These are phyloP conservation scores for Cystoderma amianthinum DNA, from an alignment of 768 basidiomycete genomes.

Conservation along the genomic window DNA sequence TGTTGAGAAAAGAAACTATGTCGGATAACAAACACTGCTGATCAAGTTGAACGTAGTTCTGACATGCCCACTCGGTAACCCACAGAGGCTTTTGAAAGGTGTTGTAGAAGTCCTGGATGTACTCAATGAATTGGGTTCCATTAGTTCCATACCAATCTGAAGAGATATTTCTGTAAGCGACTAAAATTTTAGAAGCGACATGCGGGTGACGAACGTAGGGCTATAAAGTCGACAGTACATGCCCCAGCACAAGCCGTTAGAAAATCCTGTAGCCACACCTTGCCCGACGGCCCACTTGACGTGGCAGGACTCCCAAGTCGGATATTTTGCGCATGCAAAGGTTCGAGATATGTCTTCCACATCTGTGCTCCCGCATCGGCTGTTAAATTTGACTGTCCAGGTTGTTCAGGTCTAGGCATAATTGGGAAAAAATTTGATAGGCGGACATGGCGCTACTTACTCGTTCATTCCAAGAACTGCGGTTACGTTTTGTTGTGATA, in stretches of 20 bases:
- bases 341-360: slow-evolving; percentile 48
- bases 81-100: slow-evolving; percentile 48
- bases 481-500: slow-evolving; percentile 26
- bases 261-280: slow-evolving; percentile 48
- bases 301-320: slow-evolving; percentile 48
- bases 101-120: slow-evolving; percentile 41
- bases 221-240: slow-evolving; percentile 53
- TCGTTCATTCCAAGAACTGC: slow-evolving; percentile 50
- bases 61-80: slow-evolving; percentile 59
- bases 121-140: slow-evolving; percentile 36
- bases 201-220: slow-evolving; percentile 33
- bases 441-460: slow-evolving; percentile 13
- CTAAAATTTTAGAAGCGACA: too few relatives aligned
- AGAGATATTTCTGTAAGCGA: background rate
- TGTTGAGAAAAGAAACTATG: slow-evolving; percentile 39
- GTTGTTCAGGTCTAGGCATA: slow-evolving; percentile 8
- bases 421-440: background rate
- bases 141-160: slow-evolving; percentile 48
- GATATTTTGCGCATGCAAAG: slow-evolving; percentile 34
- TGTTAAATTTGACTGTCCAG: slow-evolving; percentile 43
- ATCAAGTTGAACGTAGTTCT: slow-evolving; percentile 34
- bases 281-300: slow-evolving; percentile 44
- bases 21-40: slow-evolving; percentile 40
- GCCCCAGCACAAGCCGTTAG: slow-evolving; percentile 37
- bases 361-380: slow-evolving; percentile 38